Evolutionary conservation across 2,329 filamentous ascomycete genomes (phyloP).

Genomic region (Pyricularia sp.): DNA sequence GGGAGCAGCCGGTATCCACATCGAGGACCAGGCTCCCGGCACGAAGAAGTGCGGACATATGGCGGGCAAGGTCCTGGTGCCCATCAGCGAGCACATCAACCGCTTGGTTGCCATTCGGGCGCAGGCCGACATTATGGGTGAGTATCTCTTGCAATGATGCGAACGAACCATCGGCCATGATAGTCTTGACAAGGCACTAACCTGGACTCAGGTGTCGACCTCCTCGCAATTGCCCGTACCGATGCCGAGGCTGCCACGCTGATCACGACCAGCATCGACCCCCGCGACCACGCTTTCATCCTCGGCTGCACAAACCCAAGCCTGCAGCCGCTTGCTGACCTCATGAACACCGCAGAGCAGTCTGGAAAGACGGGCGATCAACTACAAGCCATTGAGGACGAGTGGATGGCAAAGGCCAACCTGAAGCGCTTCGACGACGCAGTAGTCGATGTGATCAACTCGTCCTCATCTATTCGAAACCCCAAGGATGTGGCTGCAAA

Average conservation of each 20-base stretch:
- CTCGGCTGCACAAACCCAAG: constrained; percentile 78
- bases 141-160: constrained; percentile 7
- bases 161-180: constrained; percentile 1
- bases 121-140: constrained; percentile 97
- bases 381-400: constrained; percentile 86
- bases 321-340: constrained; percentile 76
- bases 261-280: constrained; percentile 93
- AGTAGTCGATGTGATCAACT: constrained; percentile 70
- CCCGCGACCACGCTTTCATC: constrained; percentile 91
- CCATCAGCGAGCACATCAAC: constrained; percentile 97
- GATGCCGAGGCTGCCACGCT: constrained; percentile 97
- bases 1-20: constrained; percentile 94
- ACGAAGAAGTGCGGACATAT: constrained; percentile 99
- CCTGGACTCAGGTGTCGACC: constrained; percentile 56
- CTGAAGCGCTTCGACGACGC: constrained; percentile 89
- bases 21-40: constrained; percentile 95
- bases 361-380: constrained; percentile 71
- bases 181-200: not conserved
- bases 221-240: constrained; percentile 85
- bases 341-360: constrained; percentile 80
- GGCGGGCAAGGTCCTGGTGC: constrained; percentile 96
- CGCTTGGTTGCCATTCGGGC: constrained; percentile 92
- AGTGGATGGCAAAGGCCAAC: constrained; percentile 69
- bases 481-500: constrained; percentile 58
- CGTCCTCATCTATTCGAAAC: constrained; percentile 28